Conservation (phyloP, 2,329 filamentous ascomycete species). For the Fusarium abutilonis region DNA sequence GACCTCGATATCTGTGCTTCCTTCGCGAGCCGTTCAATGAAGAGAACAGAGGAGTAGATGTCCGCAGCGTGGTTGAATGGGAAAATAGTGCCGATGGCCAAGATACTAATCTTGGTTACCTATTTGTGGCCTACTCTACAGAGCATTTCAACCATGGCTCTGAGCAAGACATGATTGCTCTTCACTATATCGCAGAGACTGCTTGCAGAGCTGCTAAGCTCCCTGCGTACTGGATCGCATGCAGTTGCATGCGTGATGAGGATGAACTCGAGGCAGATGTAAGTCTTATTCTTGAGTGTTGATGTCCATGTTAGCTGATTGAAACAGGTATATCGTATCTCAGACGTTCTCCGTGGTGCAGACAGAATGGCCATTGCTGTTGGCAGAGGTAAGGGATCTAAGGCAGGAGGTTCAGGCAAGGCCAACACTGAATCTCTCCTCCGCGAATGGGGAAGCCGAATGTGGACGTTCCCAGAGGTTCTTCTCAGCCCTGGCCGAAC, state of each 20-base stretch:
- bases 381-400: conserved; percentile 31
- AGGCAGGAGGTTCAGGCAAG: conserved; percentile 19
- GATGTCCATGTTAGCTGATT: conserved; percentile 4
- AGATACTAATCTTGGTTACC: conserved; percentile 35
- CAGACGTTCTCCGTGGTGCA: conserved; percentile 43
- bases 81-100: conserved; percentile 33
- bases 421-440: conserved; percentile 39
- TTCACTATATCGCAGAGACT: conserved; percentile 44
- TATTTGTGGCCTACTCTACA: conserved; percentile 44
- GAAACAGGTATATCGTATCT: conserved; percentile 40
- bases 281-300: neutral
- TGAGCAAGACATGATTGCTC: conserved; percentile 40
- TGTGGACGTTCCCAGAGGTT: conserved; percentile 46
- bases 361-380: conserved; percentile 42
- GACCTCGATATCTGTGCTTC: conserved; percentile 43
- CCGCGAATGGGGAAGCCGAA: conserved; percentile 44
- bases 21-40: conserved; percentile 40
- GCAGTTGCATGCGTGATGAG: conserved; percentile 44
- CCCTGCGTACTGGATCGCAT: conserved; percentile 43
- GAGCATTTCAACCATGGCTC: conserved; percentile 41
- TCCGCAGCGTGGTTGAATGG: conserved; percentile 39
- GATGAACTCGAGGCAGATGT: conserved; percentile 41
- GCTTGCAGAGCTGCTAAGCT: conserved; percentile 42
- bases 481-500: conserved; percentile 41
- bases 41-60: conserved; percentile 39